Evolutionary conservation across 2,329 filamentous ascomycete genomes (phyloP).

Genomic region (Ascochyta viciae-villosae): DNA sequence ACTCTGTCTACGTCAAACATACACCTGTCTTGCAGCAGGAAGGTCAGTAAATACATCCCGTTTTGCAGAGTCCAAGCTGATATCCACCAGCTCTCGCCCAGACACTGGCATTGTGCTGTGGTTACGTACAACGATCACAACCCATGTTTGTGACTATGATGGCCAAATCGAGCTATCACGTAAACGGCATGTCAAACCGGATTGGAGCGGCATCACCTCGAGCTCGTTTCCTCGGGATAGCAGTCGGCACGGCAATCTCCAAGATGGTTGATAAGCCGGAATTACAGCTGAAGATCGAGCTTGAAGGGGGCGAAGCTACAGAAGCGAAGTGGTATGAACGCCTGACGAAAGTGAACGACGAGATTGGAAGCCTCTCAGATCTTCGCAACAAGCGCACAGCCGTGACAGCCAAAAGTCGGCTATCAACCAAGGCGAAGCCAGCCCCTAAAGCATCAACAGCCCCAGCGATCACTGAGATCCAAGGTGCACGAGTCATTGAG

Average conservation of each 20-base stretch:
- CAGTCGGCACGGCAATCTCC: slow-evolving; percentile 77
- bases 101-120: slow-evolving; percentile 76
- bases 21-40: slow-evolving; percentile 87
- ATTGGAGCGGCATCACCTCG: slow-evolving; percentile 77
- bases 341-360: slow-evolving; percentile 69
- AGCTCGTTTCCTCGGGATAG: slow-evolving; percentile 85
- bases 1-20: slow-evolving; percentile 86
- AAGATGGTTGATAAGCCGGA: slow-evolving; percentile 70
- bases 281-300: slow-evolving; percentile 80
- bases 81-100: slow-evolving; percentile 74
- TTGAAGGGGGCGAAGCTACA: slow-evolving; percentile 75
- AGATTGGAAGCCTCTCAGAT: slow-evolving; percentile 56
- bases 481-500: slow-evolving; percentile 57
- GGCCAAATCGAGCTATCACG: slow-evolving; percentile 74
- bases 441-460: slow-evolving; percentile 15
- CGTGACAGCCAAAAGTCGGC: background rate
- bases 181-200: slow-evolving; percentile 83
- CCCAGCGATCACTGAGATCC: slow-evolving; percentile 31
- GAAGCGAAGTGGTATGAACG: slow-evolving; percentile 79
- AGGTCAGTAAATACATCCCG: slow-evolving; percentile 58
- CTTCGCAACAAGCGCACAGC: slow-evolving; percentile 16
- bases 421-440: slow-evolving; percentile 16
- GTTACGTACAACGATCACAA: slow-evolving; percentile 73
- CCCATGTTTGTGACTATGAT: slow-evolving; percentile 72
- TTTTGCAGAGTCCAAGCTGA: slow-evolving; percentile 24